These are phyloP conservation scores for Haematococcus lacustris DNA, from an alignment of 139 green algal genomes.

Conservation along the genomic window DNA sequence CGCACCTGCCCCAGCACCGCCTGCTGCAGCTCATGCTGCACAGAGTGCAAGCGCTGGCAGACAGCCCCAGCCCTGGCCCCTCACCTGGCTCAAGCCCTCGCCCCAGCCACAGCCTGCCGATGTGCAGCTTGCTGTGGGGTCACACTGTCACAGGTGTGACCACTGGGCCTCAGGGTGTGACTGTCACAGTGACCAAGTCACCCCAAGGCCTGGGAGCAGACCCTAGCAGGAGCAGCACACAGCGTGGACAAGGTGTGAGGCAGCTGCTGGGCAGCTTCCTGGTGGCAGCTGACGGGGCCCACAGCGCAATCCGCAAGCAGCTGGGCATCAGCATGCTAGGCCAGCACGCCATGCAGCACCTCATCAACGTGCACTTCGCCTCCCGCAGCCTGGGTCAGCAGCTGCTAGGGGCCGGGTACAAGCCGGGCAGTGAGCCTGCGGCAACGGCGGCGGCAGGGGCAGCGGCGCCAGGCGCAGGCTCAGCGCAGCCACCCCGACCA, in stretches of 20 bases:
- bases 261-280: conserved; percentile 30
- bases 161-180: no score
- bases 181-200: not conserved
- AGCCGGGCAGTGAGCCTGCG: no score
- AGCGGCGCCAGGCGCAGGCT: not conserved
- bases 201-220: not conserved
- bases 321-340: conserved; percentile 55
- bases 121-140: not conserved
- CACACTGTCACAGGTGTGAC: not conserved
- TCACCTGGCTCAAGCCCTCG: not conserved
- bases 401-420: not conserved
- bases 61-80: not conserved
- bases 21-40: conserved; percentile 69
- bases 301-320: conserved; percentile 27
- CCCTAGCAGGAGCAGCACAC: not conserved
- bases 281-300: conserved; percentile 68
- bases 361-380: conserved; percentile 87
- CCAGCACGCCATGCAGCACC: conserved; percentile 60
- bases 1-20: conserved; percentile 79
- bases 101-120: not conserved
- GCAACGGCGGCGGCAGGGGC: not conserved
- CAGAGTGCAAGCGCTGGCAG: not conserved
- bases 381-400: not conserved
- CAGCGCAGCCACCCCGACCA: conserved; percentile 3
- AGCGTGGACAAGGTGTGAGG: not conserved